Evolutionary conservation across 2,329 filamentous ascomycete species (phyloP), one percentile per base, ranked within the genome.

Genomic region (Sordariomycetes sp.): DNA sequence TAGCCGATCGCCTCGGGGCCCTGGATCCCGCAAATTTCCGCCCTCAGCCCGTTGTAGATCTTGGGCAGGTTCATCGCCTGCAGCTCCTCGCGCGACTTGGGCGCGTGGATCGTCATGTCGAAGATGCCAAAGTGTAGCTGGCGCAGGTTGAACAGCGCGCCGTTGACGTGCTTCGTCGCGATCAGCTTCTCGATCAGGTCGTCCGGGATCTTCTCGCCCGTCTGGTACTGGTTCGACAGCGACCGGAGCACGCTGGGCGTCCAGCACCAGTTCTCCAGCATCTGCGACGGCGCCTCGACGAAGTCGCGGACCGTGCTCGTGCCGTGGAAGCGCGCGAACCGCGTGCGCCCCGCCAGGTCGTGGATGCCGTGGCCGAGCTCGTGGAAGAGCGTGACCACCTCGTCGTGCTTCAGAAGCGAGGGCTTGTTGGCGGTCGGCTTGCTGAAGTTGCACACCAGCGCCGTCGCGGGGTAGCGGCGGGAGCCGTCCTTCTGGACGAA

Each of bases 361-460:
- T 88, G 86, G 58, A 88, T 88, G 28, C 84, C 86, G 66, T 88
- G 85, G 34, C 85, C 85, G 1, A 88, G 76, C 68, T 89, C 86
- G 66, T 94, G 88, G 80, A 94, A 93, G 11, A 93, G 79, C 0
- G 89, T 92, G 12, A 90, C 85, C 2, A 92, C 87, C 70, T 93
- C 88, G 58, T 89, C 85, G 66, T 93, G 89, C 77, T 92, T 91
- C 50, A 94, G 79, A 3, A 93, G 78, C 24, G 84, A 88, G 4
- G 89, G 89, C 71, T 90, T 91, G 67, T 81, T 87, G 11, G 82
- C 75, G 1, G 87, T 88, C 2, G 89, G 87, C 72, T 92, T 92
- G 68, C 85, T 88, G 70, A 93, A 93, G 74, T 93, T 93, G 79
- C 89, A 93, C 12, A 93, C 88, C 12, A 93, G 76, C 1, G 89